Evolutionary conservation across 768 basidiomycete species (phyloP).

Genomic region (Leucogyrophana mollusca): DNA sequence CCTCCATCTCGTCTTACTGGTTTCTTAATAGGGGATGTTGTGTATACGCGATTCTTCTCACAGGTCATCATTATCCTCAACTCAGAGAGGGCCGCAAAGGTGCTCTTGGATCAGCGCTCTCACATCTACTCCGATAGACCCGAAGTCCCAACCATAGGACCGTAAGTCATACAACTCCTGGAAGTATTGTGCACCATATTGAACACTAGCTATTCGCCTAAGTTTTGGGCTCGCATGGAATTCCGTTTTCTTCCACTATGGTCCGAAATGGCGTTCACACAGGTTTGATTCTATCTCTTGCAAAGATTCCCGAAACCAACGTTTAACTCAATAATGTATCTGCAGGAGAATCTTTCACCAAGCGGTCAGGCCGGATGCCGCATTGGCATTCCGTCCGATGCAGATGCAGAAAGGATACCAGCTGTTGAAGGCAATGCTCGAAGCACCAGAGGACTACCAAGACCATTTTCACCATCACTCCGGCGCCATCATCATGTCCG

Average conservation of each 20-base stretch:
- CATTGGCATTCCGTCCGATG: background rate
- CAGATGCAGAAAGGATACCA: background rate
- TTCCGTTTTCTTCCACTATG: background rate
- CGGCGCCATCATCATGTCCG: background rate
- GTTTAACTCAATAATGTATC: slow-evolving; percentile 10
- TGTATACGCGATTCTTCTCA: slow-evolving; percentile 45
- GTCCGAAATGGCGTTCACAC: background rate
- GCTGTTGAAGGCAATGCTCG: background rate
- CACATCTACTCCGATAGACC: slow-evolving; percentile 48
- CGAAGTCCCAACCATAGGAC: background rate
- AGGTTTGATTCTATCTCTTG: background rate
- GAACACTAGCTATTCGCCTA: background rate
- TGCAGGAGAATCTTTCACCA: slow-evolving; percentile 4
- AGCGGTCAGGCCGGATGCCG: background rate
- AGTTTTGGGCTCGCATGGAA: background rate
- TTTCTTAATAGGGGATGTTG: slow-evolving; percentile 31
- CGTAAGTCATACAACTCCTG: background rate
- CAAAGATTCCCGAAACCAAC: slow-evolving; percentile 16
- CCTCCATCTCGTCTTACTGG: background rate
- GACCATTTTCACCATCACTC: slow-evolving; percentile 6
- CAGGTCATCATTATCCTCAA: slow-evolving; percentile 42
- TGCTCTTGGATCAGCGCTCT: slow-evolving; percentile 43
- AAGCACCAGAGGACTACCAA: background rate
- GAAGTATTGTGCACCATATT: background rate
- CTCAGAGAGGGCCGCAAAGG: slow-evolving; percentile 34